Percentiles rank a stretch among this genome's conserved stretches.
phyloP scores from a whole-genome alignment of 345 rosid genomes.

The Diplotaxis tenuifolia region DNA sequence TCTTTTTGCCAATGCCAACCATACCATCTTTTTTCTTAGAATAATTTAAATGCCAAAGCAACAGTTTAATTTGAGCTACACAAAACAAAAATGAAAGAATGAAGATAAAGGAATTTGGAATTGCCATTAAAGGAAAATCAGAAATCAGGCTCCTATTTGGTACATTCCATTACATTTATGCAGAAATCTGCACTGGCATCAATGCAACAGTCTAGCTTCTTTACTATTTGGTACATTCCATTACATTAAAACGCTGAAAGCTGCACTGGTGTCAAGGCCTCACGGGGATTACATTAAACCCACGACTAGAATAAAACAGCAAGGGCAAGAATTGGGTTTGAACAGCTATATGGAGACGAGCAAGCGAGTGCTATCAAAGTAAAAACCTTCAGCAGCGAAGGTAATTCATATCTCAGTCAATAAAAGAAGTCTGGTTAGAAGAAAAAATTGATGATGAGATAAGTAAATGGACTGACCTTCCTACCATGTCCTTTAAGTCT shows the following conservation, averaged over 20 bases:
- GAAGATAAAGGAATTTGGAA: too few relatives aligned
- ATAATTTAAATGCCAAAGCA: not conserved
- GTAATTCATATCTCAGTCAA: not conserved
- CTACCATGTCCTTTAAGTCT: not conserved
- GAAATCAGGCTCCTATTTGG: not conserved
- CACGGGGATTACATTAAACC: not conserved
- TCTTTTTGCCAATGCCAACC: not conserved
- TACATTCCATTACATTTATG: not conserved
- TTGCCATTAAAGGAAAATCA: not conserved
- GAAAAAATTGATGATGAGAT: not conserved
- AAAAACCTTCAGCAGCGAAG: not conserved
- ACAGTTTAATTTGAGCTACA: not conserved
- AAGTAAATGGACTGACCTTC: not conserved
- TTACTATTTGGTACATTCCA: too few relatives aligned
- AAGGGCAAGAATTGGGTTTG: not conserved
- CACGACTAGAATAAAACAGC: not conserved
- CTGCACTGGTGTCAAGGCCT: too few relatives aligned
- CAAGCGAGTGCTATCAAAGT: not conserved
- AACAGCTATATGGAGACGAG: not conserved
- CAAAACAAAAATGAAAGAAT: too few relatives aligned
- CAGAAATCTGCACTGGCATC: not conserved
- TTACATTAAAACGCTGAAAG: too few relatives aligned
- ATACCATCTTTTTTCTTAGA: not conserved
- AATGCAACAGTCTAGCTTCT: too few relatives aligned
- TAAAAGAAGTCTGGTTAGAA: not conserved